Percentiles rank a stretch among this genome's conserved stretches.
Conservation (phyloP, 345 rosid species). For the Arabidopsis arenosa region DNA sequence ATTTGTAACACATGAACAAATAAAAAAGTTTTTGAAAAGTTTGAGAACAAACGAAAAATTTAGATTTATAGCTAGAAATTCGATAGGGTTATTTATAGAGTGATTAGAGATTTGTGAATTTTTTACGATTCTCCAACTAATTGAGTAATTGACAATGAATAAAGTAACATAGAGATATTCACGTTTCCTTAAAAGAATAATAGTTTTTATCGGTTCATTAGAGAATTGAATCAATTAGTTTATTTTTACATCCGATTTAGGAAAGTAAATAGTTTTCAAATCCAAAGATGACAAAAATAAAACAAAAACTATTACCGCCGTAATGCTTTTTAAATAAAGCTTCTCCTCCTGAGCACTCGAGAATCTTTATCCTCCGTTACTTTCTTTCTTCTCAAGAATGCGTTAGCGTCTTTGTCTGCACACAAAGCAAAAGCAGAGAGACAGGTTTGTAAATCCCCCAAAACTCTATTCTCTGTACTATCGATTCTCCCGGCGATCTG, state of each 20-base stretch:
- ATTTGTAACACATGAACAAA: background rate
- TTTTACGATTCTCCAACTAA: background rate
- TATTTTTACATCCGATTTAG: background rate
- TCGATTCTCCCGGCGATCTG: background rate
- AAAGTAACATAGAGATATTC: background rate
- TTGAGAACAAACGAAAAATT: background rate
- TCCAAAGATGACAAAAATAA: conserved; percentile 3
- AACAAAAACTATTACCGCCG: background rate
- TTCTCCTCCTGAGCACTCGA: conserved; percentile 28
- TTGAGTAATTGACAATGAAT: too few relatives aligned
- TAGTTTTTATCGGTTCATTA: too few relatives aligned
- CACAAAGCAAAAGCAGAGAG: conserved; percentile 35
- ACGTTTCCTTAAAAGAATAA: too few relatives aligned
- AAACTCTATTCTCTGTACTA: background rate
- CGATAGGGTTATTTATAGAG: background rate
- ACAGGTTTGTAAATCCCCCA: conserved; percentile 9
- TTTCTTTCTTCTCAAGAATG: conserved; percentile 27
- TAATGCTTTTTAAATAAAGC: conserved; percentile 33
- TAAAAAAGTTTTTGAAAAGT: background rate
- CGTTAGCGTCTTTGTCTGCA: conserved; percentile 20
- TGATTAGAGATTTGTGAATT: background rate
- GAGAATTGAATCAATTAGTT: too few relatives aligned
- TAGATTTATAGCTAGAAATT: too few relatives aligned
- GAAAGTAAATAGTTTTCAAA: background rate
- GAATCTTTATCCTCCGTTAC: conserved; percentile 33